A percentile compares a stretch with the other conserved stretches of the same genome.
These are phyloP conservation scores for Medicago ruthenica DNA, from an alignment of 306 rosid species.

Conservation along the genomic window DNA sequence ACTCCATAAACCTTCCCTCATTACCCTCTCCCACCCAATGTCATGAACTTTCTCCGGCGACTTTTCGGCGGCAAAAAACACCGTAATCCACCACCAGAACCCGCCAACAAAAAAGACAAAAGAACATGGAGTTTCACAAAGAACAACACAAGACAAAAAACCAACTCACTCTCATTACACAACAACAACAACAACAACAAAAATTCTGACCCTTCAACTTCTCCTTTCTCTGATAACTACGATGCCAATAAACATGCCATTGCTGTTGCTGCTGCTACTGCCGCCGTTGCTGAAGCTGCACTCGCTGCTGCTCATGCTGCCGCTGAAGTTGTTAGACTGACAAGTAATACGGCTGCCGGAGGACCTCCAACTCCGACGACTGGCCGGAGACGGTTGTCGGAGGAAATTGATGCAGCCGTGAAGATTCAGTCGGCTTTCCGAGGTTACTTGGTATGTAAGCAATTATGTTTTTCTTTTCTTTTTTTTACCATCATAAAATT, in stretches of 20 bases:
- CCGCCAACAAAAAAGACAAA: slow-evolving; percentile 38
- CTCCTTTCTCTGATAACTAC: slow-evolving; percentile 36
- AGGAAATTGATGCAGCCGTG: slow-evolving; percentile 55
- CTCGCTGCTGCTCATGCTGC: slow-evolving; percentile 97
- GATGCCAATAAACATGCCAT: slow-evolving; percentile 85
- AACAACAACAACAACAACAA: too few species aligned
- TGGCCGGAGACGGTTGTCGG: slow-evolving; percentile 38
- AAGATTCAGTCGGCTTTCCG: slow-evolving; percentile 84
- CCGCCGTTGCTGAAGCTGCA: slow-evolving; percentile 92
- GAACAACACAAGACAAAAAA: slow-evolving; percentile 18
- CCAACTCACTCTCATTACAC: slow-evolving; percentile 8
- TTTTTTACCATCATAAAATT: too few species aligned
- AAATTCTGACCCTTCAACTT: slow-evolving; percentile 32
- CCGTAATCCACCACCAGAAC: neutral
- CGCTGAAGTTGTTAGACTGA: slow-evolving; percentile 82
- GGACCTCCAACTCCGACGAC: slow-evolving; percentile 1
- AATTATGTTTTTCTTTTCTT: neutral
- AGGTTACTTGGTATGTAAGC: slow-evolving; percentile 73
- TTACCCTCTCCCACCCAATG: slow-evolving; percentile 37
- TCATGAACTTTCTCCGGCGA: slow-evolving; percentile 92
- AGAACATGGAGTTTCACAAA: slow-evolving; percentile 55
- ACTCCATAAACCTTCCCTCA: too few species aligned
- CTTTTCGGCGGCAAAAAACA: slow-evolving; percentile 68
- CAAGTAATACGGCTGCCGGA: neutral
- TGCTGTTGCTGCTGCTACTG: slow-evolving; percentile 93